A percentile compares a stretch with the other conserved stretches of the same genome.
These are phyloP conservation scores for Nymphaea thermarum DNA, from an alignment of 164 flowering plant species.

Conservation along the genomic window DNA sequence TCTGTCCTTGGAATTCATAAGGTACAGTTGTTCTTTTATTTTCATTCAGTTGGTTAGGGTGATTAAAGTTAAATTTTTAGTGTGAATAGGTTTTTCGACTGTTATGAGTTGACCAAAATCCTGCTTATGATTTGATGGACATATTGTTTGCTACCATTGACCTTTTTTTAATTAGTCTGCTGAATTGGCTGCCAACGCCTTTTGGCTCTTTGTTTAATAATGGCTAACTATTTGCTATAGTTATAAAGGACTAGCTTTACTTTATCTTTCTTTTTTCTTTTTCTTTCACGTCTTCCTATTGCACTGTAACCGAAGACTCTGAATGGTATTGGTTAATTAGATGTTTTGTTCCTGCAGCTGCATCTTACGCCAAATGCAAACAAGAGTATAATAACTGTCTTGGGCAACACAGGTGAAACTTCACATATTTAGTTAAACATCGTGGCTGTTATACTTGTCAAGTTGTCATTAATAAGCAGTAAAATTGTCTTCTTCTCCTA, in stretches of 20 bases:
- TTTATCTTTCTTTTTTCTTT: background rate
- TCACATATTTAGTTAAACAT: background rate
- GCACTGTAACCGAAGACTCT: background rate
- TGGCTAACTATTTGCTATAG: slow-evolving; percentile 10
- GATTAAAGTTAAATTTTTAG: background rate
- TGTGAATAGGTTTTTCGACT: background rate
- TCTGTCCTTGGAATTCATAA: slow-evolving; percentile 36
- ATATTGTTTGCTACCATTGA: too few species aligned
- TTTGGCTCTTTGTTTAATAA: background rate
- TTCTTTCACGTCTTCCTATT: background rate
- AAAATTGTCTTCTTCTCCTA: background rate
- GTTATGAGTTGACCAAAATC: too few species aligned
- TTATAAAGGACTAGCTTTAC: slow-evolving; percentile 1
- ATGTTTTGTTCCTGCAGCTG: slow-evolving; percentile 30
- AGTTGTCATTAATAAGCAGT: background rate
- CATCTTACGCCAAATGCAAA: slow-evolving; percentile 43
- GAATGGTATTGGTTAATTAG: background rate
- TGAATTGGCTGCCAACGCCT: too few species aligned
- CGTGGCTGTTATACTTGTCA: background rate
- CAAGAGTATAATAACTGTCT: slow-evolving; percentile 42
- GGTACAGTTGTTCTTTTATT: slow-evolving; percentile 21
- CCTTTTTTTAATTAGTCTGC: too few species aligned
- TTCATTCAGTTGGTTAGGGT: slow-evolving; percentile 3
- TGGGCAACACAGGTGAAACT: slow-evolving; percentile 67
- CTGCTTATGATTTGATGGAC: too few species aligned